Evolutionary conservation across 1,284 basidiomycete genomes (phyloP).

Genomic region (Phlebopus sp.): DNA sequence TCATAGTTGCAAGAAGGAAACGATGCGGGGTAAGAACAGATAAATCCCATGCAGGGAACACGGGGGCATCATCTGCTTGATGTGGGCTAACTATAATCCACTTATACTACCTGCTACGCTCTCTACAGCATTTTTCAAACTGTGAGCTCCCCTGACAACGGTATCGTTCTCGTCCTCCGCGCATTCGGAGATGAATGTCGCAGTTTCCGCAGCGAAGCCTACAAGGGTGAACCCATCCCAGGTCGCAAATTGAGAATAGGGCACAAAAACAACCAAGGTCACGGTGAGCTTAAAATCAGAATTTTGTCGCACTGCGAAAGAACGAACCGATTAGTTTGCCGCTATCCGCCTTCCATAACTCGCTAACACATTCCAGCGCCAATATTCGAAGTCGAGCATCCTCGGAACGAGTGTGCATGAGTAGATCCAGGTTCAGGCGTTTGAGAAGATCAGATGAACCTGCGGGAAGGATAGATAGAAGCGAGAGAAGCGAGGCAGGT

Average conservation of each 20-base stretch:
- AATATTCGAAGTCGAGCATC: conserved; percentile 63
- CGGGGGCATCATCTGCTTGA: too few species aligned
- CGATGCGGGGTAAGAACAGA: too few species aligned
- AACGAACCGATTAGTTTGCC: conserved; percentile 64
- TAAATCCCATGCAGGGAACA: too few species aligned
- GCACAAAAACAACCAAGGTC: not conserved
- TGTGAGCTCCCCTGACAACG: conserved; percentile 65
- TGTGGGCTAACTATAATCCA: conserved; percentile 44
- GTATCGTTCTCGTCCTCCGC: conserved; percentile 80
- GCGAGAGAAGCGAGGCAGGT: conserved; percentile 19
- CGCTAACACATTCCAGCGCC: conserved; percentile 67
- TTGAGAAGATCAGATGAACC: conserved; percentile 58
- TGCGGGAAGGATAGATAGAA: conserved; percentile 18
- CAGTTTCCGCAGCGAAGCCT: conserved; percentile 75
- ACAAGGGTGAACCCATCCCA: not conserved
- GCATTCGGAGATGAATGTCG: conserved; percentile 81
- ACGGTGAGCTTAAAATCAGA: not conserved
- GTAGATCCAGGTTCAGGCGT: conserved; percentile 76
- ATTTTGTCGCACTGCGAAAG: not conserved
- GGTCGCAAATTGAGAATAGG: not conserved
- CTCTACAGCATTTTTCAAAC: conserved; percentile 66
- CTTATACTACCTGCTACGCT: conserved; percentile 64
- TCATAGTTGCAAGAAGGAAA: too few species aligned
- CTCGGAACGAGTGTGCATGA: conserved; percentile 87
- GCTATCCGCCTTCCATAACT: conserved; percentile 79